Evolutionary conservation across 1,284 basidiomycete genomes (phyloP), one percentile per base, ranked within the genome.

Genomic region (Sporisorium reilianum): DNA sequence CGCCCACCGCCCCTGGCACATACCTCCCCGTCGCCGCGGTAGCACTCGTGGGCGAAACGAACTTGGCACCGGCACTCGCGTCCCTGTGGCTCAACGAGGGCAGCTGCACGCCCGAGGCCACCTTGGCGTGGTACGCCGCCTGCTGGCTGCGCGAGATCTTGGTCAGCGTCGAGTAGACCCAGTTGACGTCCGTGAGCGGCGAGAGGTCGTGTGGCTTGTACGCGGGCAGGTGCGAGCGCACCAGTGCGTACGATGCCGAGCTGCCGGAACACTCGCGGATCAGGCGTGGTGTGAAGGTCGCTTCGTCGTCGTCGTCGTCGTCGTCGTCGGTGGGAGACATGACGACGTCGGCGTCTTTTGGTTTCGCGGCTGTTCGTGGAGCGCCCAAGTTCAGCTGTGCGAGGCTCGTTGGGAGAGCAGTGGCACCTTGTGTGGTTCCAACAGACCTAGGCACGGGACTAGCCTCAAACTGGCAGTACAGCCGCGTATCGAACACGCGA

Each of bases 121-220:
- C 30, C 4, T 32, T 23, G 1, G 68, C 69, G 16, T 72, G 62
- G 41, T 72, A 68, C 9, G 41, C 14, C 0, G 58, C 30, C 0
- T 32, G n/a, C 1, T 36, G 23, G 7, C 46, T 26, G 7, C 61
- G 52, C 30, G 90, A 90, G 79, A 93, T 86, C 46, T 89, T 89
- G 0, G 89, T 87, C 32, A 97, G 88, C 2, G 90, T 87, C 72
- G 91, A 90, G 8, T 91, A 91, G 45, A 99, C 92, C 87, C 93
- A 98, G 57, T 89, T 92, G 7, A 92, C 88, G 82, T 97, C 93
- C 0, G 94, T 96, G 25, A 99, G 88, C 0, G 93, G 93, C 0
- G 93, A 93, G 23, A 97, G 85, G 83, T 99, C 96, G 75, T 93
- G 89, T 28, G 90, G 89, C 73, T 88, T 90, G 23, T 84, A 82